Base-by-base conservation (phyloP, 768 basidiomycete genomes). In the Suillus fuscotomentosus region DNA sequence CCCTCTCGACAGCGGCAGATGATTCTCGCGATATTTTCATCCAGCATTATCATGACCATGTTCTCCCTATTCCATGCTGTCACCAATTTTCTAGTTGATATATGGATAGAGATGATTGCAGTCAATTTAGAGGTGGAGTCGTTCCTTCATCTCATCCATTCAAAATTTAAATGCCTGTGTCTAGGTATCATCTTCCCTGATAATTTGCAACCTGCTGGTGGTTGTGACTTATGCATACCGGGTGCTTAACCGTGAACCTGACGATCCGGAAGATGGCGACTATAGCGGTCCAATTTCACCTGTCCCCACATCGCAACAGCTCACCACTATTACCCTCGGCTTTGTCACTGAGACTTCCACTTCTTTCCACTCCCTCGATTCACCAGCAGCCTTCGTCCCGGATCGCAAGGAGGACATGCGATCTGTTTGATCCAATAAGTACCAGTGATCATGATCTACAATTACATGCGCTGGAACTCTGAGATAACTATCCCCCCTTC, bases 321-420 rank as follows among this genome's bases (percentile, higher is more conserved):
- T 75, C 17, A 75, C 74, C 10, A 76, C 75, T 45, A 65, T 76
- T 31, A 6, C 5, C 10, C 27, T 59, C 6, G 6, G 9, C 38
- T 17, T 24, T 10, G 9, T 17, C 8, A 13, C 41, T 8, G 41
- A 13, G 10, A 42, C 17, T 31, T 31, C 24, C 6, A 3, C 41
- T 42, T 31, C 41, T 27, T 17, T 15, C 17, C 17, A 17, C 24
- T 39, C 24, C 3, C 11, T 59, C 5, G 17, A 42, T 31, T 42
- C 36, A 54, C 53, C 53, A 54, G 20, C 20, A 59, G 11, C 5
- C 11, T 59, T 31, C 6, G 17, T 42, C 41, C 41, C 10, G 3
- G 17, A 59, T 10, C 13, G 27, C 17, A 31, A 27, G 20, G 27
- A 42, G 41, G 17, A 59, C n/a, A 42, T 27, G 17, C 31, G 41